Conservation (phyloP, 2,329 filamentous ascomycete genomes). For the Epichloe elymi region DNA sequence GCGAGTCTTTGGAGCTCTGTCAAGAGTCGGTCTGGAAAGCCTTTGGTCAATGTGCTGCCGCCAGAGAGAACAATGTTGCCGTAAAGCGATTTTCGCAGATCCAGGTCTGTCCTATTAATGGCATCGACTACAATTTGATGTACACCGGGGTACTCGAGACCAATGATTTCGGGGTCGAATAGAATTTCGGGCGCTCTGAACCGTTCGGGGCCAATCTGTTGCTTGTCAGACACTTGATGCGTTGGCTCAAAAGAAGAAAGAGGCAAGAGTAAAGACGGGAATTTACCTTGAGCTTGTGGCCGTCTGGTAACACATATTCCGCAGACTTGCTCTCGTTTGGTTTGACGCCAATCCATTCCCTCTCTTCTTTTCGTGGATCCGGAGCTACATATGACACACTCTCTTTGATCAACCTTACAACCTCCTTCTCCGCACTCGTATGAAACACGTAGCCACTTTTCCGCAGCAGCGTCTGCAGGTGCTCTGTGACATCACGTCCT, state of each 20-base stretch:
- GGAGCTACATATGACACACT: slow-evolving; percentile 81
- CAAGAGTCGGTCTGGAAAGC: slow-evolving; percentile 85
- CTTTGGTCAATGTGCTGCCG: slow-evolving; percentile 90
- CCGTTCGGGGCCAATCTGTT: slow-evolving; percentile 74
- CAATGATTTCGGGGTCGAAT: slow-evolving; percentile 94
- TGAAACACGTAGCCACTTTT: slow-evolving; percentile 93
- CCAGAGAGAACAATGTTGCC: slow-evolving; percentile 96
- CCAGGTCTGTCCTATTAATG: slow-evolving; percentile 89
- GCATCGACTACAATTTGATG: slow-evolving; percentile 97
- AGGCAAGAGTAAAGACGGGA: background rate
- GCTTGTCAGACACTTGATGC: slow-evolving; percentile 10
- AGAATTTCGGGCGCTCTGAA: slow-evolving; percentile 95
- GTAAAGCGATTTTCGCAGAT: slow-evolving; percentile 85
- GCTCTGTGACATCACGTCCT: slow-evolving; percentile 88
- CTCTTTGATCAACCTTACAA: slow-evolving; percentile 96
- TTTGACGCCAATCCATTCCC: slow-evolving; percentile 80
- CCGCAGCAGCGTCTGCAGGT: slow-evolving; percentile 78
- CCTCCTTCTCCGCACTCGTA: slow-evolving; percentile 97
- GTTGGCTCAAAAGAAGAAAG: background rate
- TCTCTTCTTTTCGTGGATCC: slow-evolving; percentile 88
- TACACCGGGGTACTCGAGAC: slow-evolving; percentile 89
- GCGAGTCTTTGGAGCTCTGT: slow-evolving; percentile 86
- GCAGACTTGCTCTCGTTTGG: slow-evolving; percentile 63
- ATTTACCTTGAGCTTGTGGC: slow-evolving; percentile 74
- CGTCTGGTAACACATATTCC: slow-evolving; percentile 85